Percentiles rank a stretch among this genome's conserved stretches.
These are phyloP conservation scores for Marsdenia floribunda DNA, from an alignment of 257 asterid species.

Conservation along the genomic window DNA sequence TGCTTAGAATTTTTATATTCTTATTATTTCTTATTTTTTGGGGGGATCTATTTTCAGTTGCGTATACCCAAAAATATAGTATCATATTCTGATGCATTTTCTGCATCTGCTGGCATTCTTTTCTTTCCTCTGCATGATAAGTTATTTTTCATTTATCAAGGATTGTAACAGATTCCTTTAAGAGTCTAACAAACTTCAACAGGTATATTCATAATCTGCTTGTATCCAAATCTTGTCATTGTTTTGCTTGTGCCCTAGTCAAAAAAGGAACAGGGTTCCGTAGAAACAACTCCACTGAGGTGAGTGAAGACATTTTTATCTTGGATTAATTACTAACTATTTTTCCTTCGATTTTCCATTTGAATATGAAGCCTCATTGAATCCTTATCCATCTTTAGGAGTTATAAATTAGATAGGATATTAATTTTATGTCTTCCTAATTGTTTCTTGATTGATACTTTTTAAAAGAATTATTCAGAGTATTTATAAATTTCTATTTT, in stretches of 20 bases:
- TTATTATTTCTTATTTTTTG: too few relatives aligned
- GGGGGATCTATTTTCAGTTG: not conserved
- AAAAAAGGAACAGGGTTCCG: not conserved
- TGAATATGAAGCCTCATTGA: not conserved
- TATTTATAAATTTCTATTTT: not conserved
- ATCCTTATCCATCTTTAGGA: not conserved
- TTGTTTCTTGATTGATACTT: not conserved
- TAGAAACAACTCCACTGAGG: not conserved
- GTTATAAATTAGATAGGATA: not conserved
- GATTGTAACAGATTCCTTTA: not conserved
- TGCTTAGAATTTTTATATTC: not conserved
- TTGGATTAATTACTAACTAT: too few relatives aligned
- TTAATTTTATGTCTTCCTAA: not conserved
- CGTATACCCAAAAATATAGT: not conserved
- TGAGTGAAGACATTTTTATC: not conserved
- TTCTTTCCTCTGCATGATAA: not conserved
- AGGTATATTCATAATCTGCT: not conserved
- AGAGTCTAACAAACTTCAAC: not conserved
- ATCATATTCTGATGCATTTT: not conserved
- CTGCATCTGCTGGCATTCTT: not conserved
- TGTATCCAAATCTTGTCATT: not conserved
- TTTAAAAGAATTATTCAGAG: not conserved
- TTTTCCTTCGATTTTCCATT: not conserved
- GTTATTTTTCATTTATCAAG: not conserved
- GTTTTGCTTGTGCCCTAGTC: not conserved